Conservation (phyloP, 805 yeast genomes). For the Scheffersomyces ergatensis region DNA sequence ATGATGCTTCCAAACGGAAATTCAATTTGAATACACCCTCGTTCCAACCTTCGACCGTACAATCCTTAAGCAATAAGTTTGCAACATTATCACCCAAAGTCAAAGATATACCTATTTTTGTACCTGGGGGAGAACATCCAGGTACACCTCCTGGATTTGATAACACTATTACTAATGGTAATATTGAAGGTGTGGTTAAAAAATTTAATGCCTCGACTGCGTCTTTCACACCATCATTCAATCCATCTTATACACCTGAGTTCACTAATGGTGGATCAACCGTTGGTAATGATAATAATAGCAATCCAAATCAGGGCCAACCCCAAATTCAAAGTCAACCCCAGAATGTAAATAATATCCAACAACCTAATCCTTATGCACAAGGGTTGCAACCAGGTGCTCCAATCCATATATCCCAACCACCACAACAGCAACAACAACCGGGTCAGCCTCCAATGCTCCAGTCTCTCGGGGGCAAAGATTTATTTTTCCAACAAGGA, state of each 20-base stretch:
- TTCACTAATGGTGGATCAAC: constrained; percentile 5
- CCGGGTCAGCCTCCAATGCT: constrained; percentile 2
- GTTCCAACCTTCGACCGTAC: constrained; percentile 35
- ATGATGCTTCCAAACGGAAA: constrained; percentile 15
- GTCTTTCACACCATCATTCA: constrained; percentile 35
- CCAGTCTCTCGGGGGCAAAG: too few relatives aligned
- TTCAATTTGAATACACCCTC: constrained; percentile 43
- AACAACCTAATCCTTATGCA: constrained; percentile 9
- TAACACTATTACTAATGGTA: constrained; percentile 1
- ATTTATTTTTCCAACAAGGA: constrained; percentile 3
- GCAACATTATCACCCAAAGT: constrained; percentile 48
- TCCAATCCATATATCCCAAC: constrained; percentile 8
- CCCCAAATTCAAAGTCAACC: not conserved
- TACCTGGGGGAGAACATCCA: constrained; percentile 26
- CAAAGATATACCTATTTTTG: constrained; percentile 46
- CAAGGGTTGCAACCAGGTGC: constrained; percentile 5
- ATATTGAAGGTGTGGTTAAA: constrained; percentile 7
- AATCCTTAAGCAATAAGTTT: constrained; percentile 29
- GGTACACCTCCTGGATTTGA: not conserved
- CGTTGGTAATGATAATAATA: not conserved
- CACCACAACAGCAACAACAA: constrained; percentile 9
- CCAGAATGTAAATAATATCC: not conserved
- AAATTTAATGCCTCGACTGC: constrained; percentile 40
- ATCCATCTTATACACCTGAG: constrained; percentile 7
- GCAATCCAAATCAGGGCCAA: constrained; percentile 9